These are phyloP conservation scores for Solanum paucissectum DNA, from an alignment of 257 asterid species.

Conservation along the genomic window DNA sequence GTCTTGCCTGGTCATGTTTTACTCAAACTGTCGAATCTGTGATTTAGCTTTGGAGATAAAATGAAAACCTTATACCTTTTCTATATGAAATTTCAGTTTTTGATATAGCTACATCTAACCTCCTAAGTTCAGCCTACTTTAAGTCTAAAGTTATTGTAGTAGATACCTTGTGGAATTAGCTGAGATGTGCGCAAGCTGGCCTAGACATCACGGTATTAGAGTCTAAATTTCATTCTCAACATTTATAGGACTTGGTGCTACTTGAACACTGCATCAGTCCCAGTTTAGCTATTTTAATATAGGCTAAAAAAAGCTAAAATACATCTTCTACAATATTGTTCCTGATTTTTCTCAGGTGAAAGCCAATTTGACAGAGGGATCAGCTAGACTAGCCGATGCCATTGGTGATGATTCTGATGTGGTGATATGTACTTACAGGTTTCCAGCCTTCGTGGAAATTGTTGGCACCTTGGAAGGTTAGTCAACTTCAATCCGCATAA, in stretches of 20 bases:
- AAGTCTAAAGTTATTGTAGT: background rate
- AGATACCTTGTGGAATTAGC: background rate
- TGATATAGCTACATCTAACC: background rate
- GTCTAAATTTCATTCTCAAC: background rate
- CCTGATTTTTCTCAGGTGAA: slow-evolving; percentile 41
- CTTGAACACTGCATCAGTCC: background rate
- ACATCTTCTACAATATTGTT: background rate
- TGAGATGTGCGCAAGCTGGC: background rate
- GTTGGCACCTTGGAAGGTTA: slow-evolving; percentile 80
- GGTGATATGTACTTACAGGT: slow-evolving; percentile 79
- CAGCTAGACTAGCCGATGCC: slow-evolving; percentile 61
- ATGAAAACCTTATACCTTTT: background rate
- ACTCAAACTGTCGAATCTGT: background rate
- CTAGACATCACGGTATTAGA: background rate
- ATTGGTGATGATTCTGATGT: slow-evolving; percentile 88
- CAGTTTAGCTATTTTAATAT: background rate
- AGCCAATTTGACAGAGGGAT: slow-evolving; percentile 84
- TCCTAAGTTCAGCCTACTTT: background rate
- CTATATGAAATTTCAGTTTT: background rate
- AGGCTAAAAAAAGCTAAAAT: background rate
- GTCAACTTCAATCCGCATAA: background rate
- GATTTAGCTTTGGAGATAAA: background rate
- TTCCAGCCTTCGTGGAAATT: slow-evolving; percentile 68
- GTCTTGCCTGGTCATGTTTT: background rate
- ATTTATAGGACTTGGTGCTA: background rate